Percentiles rank a stretch among this genome's conserved stretches.
phyloP scores from a whole-genome alignment of 176 grass and related monocot species.

The Bonia amplexicaulis region DNA sequence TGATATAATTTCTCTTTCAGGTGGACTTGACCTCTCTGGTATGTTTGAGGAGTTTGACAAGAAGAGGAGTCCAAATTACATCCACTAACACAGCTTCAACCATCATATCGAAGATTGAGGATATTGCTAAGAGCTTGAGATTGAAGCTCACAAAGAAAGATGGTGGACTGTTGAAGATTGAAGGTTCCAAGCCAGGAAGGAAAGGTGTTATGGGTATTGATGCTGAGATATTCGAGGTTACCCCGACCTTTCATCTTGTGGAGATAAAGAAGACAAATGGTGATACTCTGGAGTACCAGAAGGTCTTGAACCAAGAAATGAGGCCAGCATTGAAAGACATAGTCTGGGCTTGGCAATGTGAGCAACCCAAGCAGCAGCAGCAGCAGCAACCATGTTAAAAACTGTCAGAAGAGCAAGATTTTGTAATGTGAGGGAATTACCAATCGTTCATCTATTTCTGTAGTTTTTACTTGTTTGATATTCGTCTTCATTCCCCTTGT shows the following conservation, averaged over 20 bases:
- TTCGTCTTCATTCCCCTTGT: constrained; percentile 8
- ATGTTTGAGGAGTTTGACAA: constrained; percentile 72
- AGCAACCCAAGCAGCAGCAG: constrained; percentile 36
- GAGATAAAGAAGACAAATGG: constrained; percentile 86
- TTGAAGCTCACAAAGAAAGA: constrained; percentile 97
- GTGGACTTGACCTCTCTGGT: constrained; percentile 80
- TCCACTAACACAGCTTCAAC: constrained; percentile 55
- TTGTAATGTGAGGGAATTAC: neutral
- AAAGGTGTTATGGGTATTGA: constrained; percentile 83
- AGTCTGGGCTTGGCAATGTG: constrained; percentile 97
- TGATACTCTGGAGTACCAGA: constrained; percentile 82
- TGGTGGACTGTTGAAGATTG: constrained; percentile 73
- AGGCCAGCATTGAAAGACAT: constrained; percentile 82
- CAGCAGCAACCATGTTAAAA: constrained; percentile 16
- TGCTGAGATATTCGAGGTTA: constrained; percentile 92
- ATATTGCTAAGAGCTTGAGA: constrained; percentile 55
- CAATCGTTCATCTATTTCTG: constrained; percentile 13
- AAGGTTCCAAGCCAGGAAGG: constrained; percentile 60
- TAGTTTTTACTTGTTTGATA: neutral
- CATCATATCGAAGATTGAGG: constrained; percentile 71
- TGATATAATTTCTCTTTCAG: constrained; percentile 82
- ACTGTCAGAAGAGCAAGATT: neutral
- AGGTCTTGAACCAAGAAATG: constrained; percentile 71
- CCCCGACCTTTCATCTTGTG: constrained; percentile 77
- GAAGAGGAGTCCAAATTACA: constrained; percentile 76